Conservation (phyloP, 2,329 filamentous ascomycete species). For the Alternaria postmessia region DNA sequence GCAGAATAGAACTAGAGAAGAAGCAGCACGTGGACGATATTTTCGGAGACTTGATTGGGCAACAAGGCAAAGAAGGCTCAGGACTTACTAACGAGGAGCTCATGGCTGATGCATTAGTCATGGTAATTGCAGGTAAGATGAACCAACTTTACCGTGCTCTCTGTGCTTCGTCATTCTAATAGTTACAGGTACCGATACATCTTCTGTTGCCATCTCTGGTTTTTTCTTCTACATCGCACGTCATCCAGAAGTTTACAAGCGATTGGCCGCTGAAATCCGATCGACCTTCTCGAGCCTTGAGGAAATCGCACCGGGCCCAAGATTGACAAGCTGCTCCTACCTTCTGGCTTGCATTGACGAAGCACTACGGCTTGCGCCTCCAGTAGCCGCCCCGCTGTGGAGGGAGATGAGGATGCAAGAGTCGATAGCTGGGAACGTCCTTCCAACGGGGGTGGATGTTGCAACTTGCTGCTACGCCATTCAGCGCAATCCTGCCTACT, state of each 20-base stretch:
- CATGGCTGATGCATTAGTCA: neutral
- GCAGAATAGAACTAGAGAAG: conserved; percentile 3
- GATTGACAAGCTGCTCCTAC: conserved; percentile 18
- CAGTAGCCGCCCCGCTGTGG: conserved; percentile 25
- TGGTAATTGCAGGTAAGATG: conserved; percentile 9
- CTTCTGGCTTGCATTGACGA: conserved; percentile 39
- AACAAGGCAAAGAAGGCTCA: neutral
- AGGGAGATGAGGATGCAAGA: conserved; percentile 12
- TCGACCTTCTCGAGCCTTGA: conserved; percentile 16
- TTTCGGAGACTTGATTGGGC: neutral
- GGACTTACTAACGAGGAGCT: conserved; percentile 1
- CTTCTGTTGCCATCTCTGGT: conserved; percentile 37
- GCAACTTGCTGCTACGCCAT: neutral
- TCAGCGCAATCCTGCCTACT: neutral
- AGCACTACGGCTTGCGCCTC: conserved; percentile 31
- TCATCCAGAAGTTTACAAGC: conserved; percentile 34
- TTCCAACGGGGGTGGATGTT: conserved; percentile 1
- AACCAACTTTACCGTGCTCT: neutral
- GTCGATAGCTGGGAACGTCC: neutral
- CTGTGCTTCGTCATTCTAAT: conserved; percentile 18
- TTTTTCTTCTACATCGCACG: conserved; percentile 50
- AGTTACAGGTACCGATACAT: conserved; percentile 38
- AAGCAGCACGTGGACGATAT: conserved; percentile 4
- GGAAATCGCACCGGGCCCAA: conserved; percentile 25
- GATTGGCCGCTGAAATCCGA: conserved; percentile 25